Evolutionary conservation across 495 filamentous ascomycete species (phyloP), one percentile per base, ranked within the genome.

Genomic region (Penicillium fimorum): DNA sequence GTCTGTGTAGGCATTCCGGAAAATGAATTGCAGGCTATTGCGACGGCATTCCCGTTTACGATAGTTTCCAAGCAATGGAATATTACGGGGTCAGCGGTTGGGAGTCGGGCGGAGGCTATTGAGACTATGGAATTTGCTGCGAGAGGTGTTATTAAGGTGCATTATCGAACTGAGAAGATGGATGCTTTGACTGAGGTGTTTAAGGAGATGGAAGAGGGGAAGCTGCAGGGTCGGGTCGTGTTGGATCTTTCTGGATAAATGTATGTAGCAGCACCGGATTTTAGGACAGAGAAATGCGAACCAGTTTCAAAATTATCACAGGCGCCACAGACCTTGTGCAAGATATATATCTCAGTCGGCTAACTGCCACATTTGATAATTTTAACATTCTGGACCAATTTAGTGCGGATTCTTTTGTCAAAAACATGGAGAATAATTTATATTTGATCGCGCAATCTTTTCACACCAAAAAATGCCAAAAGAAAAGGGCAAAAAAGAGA

Each of bases 1-100:
- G 77, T 90, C 5, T 88, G 86, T 59, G 83, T 90, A 15, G 87
- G 87, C 0, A 73, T 91, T 18, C 87, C 87, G 0, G 85, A 87
- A 65, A 74, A 84, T 52, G 78, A 82, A 2, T 74, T 76, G 3
- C 65, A 80, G 63, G 70, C 83, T 15, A 87, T 91, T 60, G 77
- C 70, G 24, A 79, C 74, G 12, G 82, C 84, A 4, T 75, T 69
- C 46, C 84, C 86, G 12, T 62, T 64, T 1, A 37, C 57, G 2
- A 65, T 91, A 46, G 68, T 89, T 27, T 65, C 63, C 40, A 76
- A 79, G 62, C 79, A 84, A 46, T 64, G 74, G 27, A 79, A 69
- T 25, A 83, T 91, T 66, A 76, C 83, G 0, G 85, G 84, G 1
- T 79, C 76, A 13, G 83, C 83, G 13, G 87, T 89, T 6, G 87